Evolutionary conservation across 768 basidiomycete species (phyloP).

Genomic region (Naganishia randhawae): DNA sequence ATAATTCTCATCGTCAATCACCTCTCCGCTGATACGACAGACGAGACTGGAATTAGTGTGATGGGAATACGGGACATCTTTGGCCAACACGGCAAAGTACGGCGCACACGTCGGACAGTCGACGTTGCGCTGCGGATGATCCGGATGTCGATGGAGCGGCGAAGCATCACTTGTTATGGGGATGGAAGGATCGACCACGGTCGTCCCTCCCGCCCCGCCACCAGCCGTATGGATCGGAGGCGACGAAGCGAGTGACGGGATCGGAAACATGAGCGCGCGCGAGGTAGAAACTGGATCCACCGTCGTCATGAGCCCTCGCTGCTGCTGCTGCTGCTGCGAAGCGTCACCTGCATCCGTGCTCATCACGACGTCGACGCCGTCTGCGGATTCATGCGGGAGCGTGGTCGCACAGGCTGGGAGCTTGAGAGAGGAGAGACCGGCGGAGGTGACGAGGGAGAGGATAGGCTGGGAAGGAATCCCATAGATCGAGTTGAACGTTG

Average conservation of each 20-base stretch:
- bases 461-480: constrained; percentile 81
- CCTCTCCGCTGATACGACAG: constrained; percentile 80
- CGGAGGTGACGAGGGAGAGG: constrained; percentile 80
- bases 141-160: constrained; percentile 40
- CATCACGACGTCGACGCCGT: constrained; percentile 73
- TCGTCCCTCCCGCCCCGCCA: constrained; percentile 6
- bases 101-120: constrained; percentile 88
- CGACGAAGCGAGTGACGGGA: constrained; percentile 40
- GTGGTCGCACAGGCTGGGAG: constrained; percentile 69
- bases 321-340: too few species aligned
- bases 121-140: constrained; percentile 39
- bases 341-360: constrained; percentile 66
- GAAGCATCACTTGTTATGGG: constrained; percentile 10
- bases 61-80: constrained; percentile 85
- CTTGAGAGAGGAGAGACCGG: constrained; percentile 85
- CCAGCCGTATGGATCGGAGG: constrained; percentile 45
- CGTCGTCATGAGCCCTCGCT: too few species aligned
- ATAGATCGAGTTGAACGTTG: constrained; percentile 81
- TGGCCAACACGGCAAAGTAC: constrained; percentile 69
- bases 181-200: constrained; percentile 41
- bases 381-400: constrained; percentile 53
- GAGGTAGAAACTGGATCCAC: constrained; percentile 49
- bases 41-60: constrained; percentile 95
- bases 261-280: constrained; percentile 51
- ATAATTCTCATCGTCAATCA: constrained; percentile 91